Percentiles rank a stretch among this genome's conserved stretches.
Evolutionary conservation across 495 filamentous ascomycete genomes (phyloP).

Genomic region (Thermothielavioides terrestris): DNA sequence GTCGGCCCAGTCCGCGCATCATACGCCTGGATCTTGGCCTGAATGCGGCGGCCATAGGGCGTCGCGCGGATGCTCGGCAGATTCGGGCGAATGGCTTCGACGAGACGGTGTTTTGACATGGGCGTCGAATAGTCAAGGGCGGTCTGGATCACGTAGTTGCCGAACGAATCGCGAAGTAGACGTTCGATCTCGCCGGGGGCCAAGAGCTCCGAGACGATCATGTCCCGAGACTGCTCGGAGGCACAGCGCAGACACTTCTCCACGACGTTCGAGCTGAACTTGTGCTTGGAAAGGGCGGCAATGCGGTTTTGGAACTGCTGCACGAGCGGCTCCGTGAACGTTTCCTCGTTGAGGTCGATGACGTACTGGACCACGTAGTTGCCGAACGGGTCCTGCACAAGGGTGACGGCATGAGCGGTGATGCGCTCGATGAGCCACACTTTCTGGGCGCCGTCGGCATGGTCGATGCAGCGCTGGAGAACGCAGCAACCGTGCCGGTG

Average conservation of each 20-base stretch:
- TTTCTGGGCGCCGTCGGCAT: slow-evolving; percentile 85
- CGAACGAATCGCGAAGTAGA: slow-evolving; percentile 81
- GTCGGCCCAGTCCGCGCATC: slow-evolving; percentile 28
- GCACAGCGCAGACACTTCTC: slow-evolving; percentile 92
- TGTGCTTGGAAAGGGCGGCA: slow-evolving; percentile 77
- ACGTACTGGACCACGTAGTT: slow-evolving; percentile 99
- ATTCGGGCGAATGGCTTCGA: slow-evolving; percentile 75
- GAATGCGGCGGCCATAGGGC: slow-evolving; percentile 87
- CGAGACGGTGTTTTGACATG: slow-evolving; percentile 58
- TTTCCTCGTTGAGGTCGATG: slow-evolving; percentile 74
- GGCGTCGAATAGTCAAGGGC: slow-evolving; percentile 77
- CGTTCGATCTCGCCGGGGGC: slow-evolving; percentile 66
- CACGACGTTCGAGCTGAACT: slow-evolving; percentile 98
- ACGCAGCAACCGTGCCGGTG: slow-evolving; percentile 98
- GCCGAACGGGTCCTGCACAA: slow-evolving; percentile 94
- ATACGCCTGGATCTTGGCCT: slow-evolving; percentile 62
- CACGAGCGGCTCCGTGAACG: slow-evolving; percentile 79
- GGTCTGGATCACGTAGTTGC: slow-evolving; percentile 97
- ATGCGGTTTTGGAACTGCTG: slow-evolving; percentile 67
- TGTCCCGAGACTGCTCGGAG: slow-evolving; percentile 56
- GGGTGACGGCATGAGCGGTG: slow-evolving; percentile 65
- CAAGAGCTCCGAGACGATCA: slow-evolving; percentile 78
- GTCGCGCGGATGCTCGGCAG: slow-evolving; percentile 75
- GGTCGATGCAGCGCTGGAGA: slow-evolving; percentile 94
- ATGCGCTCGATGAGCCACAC: slow-evolving; percentile 76